phyloP scores from a whole-genome alignment of 768 basidiomycete species.

The Naematelia aurantialba region DNA sequence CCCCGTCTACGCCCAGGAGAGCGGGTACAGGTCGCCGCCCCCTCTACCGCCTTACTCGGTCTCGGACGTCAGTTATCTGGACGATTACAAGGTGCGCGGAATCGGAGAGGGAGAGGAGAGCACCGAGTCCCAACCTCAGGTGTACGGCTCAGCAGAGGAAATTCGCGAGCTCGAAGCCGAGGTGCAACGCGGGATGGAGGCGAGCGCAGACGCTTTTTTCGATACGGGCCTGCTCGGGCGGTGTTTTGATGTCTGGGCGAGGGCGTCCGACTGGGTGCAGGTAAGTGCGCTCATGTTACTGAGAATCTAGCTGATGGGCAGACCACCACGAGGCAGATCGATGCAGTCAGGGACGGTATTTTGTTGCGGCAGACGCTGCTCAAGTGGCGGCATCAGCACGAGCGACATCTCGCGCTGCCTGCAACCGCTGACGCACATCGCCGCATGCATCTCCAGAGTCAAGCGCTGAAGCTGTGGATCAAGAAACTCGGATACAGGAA shows the following conservation, averaged over 20 bases:
- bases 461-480: constrained; percentile 20
- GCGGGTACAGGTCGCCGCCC: constrained; percentile 1
- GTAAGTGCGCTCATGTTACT: constrained; percentile 11
- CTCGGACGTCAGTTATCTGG: constrained; percentile 23
- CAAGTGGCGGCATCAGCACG: constrained; percentile 23
- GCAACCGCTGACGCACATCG: constrained; percentile 34
- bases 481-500: constrained; percentile 9
- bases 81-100: not conserved
- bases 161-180: not conserved
- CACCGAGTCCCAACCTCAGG: not conserved
- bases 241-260: constrained; percentile 42
- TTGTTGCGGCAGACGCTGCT: constrained; percentile 36
- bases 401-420: constrained; percentile 23
- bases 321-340: constrained; percentile 23
- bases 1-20: constrained; percentile 22
- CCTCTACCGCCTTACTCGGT: constrained; percentile 37
- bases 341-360: constrained; percentile 25
- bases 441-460: constrained; percentile 10
- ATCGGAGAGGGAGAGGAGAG: not conserved
- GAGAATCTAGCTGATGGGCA: constrained; percentile 8
- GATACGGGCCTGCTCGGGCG: constrained; percentile 36
- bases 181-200: constrained; percentile 23
- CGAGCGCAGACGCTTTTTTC: constrained; percentile 35
- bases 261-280: constrained; percentile 32
- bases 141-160: not conserved